Percentiles rank a stretch among this genome's conserved stretches.
These are phyloP conservation scores for Cutaneotrichosporon cavernicola DNA, from an alignment of 1,284 basidiomycete genomes.

Conservation along the genomic window DNA sequence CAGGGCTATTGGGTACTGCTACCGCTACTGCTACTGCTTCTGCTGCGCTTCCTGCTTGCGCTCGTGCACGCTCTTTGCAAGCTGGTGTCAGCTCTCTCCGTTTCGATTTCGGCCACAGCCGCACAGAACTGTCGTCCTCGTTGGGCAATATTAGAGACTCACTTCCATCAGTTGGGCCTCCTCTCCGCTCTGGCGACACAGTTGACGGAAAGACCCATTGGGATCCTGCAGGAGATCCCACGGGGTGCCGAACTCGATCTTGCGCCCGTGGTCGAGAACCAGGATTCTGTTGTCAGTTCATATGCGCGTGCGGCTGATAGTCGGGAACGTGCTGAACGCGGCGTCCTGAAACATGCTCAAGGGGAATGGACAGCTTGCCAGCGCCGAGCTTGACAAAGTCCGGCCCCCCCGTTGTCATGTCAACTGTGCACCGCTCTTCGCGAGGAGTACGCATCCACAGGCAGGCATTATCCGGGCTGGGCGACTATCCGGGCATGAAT, in stretches of 20 bases:
- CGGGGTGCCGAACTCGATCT: slow-evolving; percentile 57
- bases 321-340: not conserved
- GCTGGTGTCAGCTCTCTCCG: slow-evolving; percentile 10
- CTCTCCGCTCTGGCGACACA: slow-evolving; percentile 55
- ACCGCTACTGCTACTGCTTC: not conserved
- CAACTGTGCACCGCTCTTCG: too few species aligned
- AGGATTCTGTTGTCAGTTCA: slow-evolving; percentile 49
- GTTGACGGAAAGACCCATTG: slow-evolving; percentile 48
- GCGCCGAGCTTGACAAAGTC: too few species aligned
- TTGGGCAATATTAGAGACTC: slow-evolving; percentile 14
- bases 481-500: too few species aligned
- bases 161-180: slow-evolving; percentile 47
- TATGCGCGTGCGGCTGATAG: not conserved
- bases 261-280: slow-evolving; percentile 56
- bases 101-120: not conserved
- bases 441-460: too few species aligned
- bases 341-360: too few species aligned
- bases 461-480: too few species aligned
- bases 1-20: too few species aligned
- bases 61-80: slow-evolving; percentile 30
- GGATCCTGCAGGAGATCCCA: slow-evolving; percentile 53
- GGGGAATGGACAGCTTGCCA: too few species aligned
- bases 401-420: too few species aligned
- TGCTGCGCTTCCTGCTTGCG: slow-evolving; percentile 6
- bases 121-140: too few species aligned